Evolutionary conservation across 2,329 filamentous ascomycete species (phyloP).

Genomic region (Mariannaea elegans): DNA sequence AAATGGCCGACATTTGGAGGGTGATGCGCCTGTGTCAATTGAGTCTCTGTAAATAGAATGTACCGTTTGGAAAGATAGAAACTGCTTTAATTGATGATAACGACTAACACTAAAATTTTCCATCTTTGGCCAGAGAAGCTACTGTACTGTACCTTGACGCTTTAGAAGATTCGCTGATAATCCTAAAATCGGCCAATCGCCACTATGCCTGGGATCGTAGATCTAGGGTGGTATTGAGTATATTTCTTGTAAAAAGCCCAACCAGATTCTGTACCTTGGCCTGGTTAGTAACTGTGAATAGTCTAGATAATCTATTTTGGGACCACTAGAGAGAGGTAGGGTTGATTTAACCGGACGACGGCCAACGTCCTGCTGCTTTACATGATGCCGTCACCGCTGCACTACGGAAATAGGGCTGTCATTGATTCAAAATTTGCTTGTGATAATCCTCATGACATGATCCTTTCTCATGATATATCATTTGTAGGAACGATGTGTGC

Average conservation of each 20-base stretch:
- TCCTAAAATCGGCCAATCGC: too few relatives aligned
- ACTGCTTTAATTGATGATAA: background rate
- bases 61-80: background rate
- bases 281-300: too few relatives aligned
- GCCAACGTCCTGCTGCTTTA: background rate
- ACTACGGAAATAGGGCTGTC: too few relatives aligned
- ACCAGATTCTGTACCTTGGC: too few relatives aligned
- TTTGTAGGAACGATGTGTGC: too few relatives aligned
- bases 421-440: background rate
- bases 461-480: background rate
- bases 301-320: background rate
- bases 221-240: background rate
- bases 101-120: background rate
- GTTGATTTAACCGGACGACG: too few relatives aligned
- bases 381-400: too few relatives aligned
- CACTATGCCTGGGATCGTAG: background rate
- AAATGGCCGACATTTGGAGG: conserved; percentile 36
- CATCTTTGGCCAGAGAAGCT: too few relatives aligned
- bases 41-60: conserved; percentile 29
- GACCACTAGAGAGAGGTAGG: too few relatives aligned
- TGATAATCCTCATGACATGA: background rate
- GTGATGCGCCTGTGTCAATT: conserved; percentile 40
- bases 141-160: too few relatives aligned
- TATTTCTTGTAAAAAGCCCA: too few relatives aligned
- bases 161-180: too few relatives aligned